Conservation (phyloP, 305 asterid genomes). For the Fraxinus baroniana region DNA sequence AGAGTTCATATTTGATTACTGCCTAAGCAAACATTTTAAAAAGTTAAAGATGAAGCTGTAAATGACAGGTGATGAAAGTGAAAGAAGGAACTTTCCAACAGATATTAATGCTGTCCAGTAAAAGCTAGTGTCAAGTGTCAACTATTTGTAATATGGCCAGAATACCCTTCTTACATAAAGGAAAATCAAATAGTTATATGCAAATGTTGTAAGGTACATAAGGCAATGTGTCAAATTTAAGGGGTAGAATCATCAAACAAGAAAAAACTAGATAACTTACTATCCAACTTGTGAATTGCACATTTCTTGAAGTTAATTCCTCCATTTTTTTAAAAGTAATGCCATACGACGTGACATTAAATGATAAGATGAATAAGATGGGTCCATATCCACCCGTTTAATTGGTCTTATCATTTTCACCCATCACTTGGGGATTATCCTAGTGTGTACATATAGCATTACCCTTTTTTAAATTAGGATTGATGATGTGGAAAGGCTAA, state of each 20-base stretch:
- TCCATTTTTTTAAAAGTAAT: too few relatives aligned
- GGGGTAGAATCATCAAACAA: conserved; percentile 21
- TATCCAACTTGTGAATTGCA: too few relatives aligned
- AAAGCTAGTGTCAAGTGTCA: conserved; percentile 23
- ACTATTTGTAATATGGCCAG: conserved; percentile 13
- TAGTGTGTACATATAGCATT: too few relatives aligned
- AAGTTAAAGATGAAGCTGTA: conserved; percentile 25
- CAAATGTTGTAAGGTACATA: neutral
- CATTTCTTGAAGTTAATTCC: too few relatives aligned
- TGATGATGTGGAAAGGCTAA: too few relatives aligned
- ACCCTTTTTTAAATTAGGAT: too few relatives aligned
- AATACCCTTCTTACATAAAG: conserved; percentile 25
- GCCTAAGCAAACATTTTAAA: conserved; percentile 22
- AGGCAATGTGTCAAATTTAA: neutral
- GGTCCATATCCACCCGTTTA: too few relatives aligned
- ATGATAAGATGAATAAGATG: too few relatives aligned
- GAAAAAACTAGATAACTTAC: neutral
- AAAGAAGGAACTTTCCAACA: conserved; percentile 52
- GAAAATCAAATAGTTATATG: neutral
- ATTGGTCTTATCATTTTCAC: too few relatives aligned
- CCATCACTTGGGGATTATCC: too few relatives aligned
- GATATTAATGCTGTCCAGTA: conserved; percentile 31
- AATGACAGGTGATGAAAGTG: conserved; percentile 42
- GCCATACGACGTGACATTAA: too few relatives aligned
- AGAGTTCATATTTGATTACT: conserved; percentile 1